phyloP scores from a whole-genome alignment of 192 early-diverging fungal species.

The Geranomyces michiganensis region DNA sequence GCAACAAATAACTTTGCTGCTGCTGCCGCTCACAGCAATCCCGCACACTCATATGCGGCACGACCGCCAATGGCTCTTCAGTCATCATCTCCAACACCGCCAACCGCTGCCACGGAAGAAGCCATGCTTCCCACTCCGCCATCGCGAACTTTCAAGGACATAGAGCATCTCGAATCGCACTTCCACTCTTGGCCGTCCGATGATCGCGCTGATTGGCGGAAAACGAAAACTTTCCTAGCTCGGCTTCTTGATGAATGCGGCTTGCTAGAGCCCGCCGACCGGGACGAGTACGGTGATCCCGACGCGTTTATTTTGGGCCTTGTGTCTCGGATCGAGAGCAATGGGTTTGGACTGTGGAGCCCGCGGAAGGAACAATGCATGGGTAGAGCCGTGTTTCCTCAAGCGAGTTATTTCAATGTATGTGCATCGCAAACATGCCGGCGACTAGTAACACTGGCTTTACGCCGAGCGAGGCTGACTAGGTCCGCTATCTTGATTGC shows the following conservation, averaged over 20 bases:
- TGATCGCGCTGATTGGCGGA: conserved; percentile 60
- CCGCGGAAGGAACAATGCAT: conserved; percentile 36
- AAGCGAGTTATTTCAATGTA: conserved; percentile 68
- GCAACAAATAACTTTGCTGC: neutral
- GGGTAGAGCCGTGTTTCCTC: conserved; percentile 61
- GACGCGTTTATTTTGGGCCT: conserved; percentile 57
- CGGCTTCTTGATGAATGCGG: conserved; percentile 47
- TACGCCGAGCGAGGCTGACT: neutral
- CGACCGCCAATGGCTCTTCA: conserved; percentile 1
- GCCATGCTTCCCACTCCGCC: conserved; percentile 5
- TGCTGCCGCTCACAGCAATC: neutral
- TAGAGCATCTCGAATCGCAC: conserved; percentile 58
- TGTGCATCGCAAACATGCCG: conserved; percentile 14
- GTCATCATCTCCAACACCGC: neutral
- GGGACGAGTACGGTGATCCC: conserved; percentile 11
- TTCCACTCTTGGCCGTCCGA: conserved; percentile 63
- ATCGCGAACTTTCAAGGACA: conserved; percentile 9
- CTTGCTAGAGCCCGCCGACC: conserved; percentile 43
- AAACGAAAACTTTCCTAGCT: conserved; percentile 49
- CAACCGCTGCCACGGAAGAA: neutral
- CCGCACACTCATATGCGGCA: conserved; percentile 16
- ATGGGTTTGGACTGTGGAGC: conserved; percentile 70
- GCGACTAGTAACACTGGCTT: neutral
- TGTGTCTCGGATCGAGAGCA: conserved; percentile 64
- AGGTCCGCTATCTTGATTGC: neutral